Evolutionary conservation across 805 yeast species (phyloP).

Genomic region (Kluyveromyces aestuarii): DNA sequence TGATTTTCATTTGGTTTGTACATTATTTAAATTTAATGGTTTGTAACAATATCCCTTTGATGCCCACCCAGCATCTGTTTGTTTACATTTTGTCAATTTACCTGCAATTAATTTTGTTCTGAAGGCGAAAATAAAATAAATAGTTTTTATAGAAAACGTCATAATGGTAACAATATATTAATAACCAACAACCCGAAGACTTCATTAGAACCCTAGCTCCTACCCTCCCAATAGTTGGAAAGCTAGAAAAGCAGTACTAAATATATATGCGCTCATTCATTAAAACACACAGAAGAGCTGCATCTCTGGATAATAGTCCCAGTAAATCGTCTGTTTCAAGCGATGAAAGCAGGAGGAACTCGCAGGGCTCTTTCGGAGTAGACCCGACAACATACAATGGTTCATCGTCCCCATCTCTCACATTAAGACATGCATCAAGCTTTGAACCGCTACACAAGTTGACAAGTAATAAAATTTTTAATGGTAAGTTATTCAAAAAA

Average conservation of each 20-base stretch:
- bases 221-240: not conserved
- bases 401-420: slow-evolving; percentile 10
- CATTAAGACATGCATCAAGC: slow-evolving; percentile 13
- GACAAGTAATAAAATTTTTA: slow-evolving; percentile 20
- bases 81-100: no score
- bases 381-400: slow-evolving; percentile 5
- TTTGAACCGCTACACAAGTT: slow-evolving; percentile 25
- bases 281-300: slow-evolving; percentile 31
- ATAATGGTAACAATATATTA: no score
- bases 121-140: no score
- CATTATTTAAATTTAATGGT: not conserved
- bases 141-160: no score
- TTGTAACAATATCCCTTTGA: not conserved
- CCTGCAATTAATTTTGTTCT: no score
- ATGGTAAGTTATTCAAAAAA: slow-evolving; percentile 23
- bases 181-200: no score
- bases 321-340: not conserved
- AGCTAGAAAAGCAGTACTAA: not conserved
- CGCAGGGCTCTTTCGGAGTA: slow-evolving; percentile 4
- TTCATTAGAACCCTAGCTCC: not conserved
- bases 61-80: no score
- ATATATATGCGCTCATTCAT: slow-evolving; percentile 31
- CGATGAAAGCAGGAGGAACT: not conserved
- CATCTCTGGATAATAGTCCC: slow-evolving; percentile 23
- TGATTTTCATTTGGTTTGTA: not conserved